Conservation (phyloP, 805 yeast species). For the Ogataea neopini region DNA sequence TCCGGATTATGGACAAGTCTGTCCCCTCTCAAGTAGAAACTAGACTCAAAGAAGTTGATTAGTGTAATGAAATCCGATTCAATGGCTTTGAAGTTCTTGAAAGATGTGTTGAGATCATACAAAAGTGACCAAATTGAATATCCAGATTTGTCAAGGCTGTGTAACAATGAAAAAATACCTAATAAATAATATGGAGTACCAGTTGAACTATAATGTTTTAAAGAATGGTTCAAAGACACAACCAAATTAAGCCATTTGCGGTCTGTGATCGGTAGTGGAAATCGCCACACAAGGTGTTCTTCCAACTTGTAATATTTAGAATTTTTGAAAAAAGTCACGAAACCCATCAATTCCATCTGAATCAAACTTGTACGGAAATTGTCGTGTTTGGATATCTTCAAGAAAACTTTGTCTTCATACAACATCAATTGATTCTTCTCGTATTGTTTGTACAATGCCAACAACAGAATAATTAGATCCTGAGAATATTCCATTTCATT, state of each 20-base stretch:
- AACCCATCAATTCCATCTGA: slow-evolving; percentile 15
- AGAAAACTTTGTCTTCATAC: slow-evolving; percentile 7
- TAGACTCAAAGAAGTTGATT: slow-evolving; percentile 19
- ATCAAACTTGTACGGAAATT: slow-evolving; percentile 9
- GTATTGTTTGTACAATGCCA: slow-evolving; percentile 11
- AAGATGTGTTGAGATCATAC: slow-evolving; percentile 18
- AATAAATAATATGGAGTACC: slow-evolving; percentile 13
- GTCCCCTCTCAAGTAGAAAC: slow-evolving; percentile 5
- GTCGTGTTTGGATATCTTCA: neutral
- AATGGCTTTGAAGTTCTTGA: slow-evolving; percentile 12
- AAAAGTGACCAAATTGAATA: slow-evolving; percentile 21
- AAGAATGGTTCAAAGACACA: slow-evolving; percentile 13
- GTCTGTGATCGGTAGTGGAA: slow-evolving; percentile 6
- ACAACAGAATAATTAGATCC: slow-evolving; percentile 11
- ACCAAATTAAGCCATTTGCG: slow-evolving; percentile 20
- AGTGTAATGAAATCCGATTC: slow-evolving; percentile 22
- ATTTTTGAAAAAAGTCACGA: slow-evolving; percentile 9
- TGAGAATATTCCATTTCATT: neutral
- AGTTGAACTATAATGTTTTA: slow-evolving; percentile 1
- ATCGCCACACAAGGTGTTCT: slow-evolving; percentile 17
- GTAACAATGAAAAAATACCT: slow-evolving; percentile 12
- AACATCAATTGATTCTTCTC: slow-evolving; percentile 7
- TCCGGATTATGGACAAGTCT: slow-evolving; percentile 5
- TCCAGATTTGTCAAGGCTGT: slow-evolving; percentile 10
- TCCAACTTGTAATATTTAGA: slow-evolving; percentile 9